Conservation (phyloP, 805 yeast genomes). For the Candida ovalis region DNA sequence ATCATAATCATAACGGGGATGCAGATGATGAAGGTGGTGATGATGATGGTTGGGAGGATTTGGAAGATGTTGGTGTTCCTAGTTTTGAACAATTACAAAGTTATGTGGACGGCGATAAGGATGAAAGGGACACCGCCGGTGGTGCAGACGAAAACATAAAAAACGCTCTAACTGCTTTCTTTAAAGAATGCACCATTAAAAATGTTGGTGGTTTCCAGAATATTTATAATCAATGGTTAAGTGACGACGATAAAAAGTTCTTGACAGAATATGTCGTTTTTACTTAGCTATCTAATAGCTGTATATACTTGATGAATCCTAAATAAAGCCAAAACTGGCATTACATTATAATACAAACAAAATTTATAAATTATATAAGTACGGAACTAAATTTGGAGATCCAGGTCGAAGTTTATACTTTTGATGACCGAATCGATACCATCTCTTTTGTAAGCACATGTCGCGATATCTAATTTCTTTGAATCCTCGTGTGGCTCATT, state of each 20-base stretch:
- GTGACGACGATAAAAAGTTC: constrained; percentile 50
- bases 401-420: constrained; percentile 26
- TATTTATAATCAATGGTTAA: constrained; percentile 41
- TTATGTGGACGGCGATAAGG: constrained; percentile 43
- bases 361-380: neutral
- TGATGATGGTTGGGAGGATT: constrained; percentile 72
- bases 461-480: constrained; percentile 24
- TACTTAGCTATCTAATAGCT: constrained; percentile 6
- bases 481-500: constrained; percentile 38
- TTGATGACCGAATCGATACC: constrained; percentile 32
- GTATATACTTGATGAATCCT: neutral
- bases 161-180: constrained; percentile 45
- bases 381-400: constrained; percentile 15
- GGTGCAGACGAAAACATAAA: constrained; percentile 30
- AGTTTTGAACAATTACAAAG: constrained; percentile 59
- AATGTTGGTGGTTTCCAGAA: constrained; percentile 49
- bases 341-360: neutral
- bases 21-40: constrained; percentile 39
- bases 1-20: constrained; percentile 10
- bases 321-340: neutral
- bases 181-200: constrained; percentile 50
- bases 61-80: constrained; percentile 62
- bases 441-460: constrained; percentile 24
- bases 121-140: constrained; percentile 27
- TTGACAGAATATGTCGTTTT: constrained; percentile 42